Conservation (phyloP, 805 yeast species). For the Starmera pachycereana region DNA sequence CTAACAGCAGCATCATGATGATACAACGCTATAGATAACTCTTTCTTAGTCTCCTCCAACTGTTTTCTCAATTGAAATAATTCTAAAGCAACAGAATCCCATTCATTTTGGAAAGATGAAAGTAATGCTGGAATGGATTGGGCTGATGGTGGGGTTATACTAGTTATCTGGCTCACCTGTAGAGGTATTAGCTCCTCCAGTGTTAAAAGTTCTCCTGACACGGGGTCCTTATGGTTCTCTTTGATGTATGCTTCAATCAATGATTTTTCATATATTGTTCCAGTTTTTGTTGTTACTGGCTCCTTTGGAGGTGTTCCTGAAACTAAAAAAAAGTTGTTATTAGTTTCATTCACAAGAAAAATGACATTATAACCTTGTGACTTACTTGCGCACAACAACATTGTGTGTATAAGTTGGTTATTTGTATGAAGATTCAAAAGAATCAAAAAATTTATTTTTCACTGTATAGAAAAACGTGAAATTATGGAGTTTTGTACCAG, state of each 20-base stretch:
- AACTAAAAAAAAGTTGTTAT: conserved; percentile 18
- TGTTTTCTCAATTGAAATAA: conserved; percentile 68
- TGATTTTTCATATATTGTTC: conserved; percentile 56
- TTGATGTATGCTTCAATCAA: conserved; percentile 52
- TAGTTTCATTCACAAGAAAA: no score
- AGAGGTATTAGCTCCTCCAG: conserved; percentile 47
- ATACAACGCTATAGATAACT: conserved; percentile 67
- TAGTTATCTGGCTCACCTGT: conserved; percentile 21
- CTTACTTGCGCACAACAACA: not conserved
- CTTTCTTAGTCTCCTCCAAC: conserved; percentile 53
- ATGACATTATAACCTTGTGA: not conserved
- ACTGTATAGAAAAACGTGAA: no score
- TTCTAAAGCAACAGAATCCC: conserved; percentile 83
- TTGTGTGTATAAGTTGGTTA: not conserved
- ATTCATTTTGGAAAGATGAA: conserved; percentile 72
- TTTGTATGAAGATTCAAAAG: no score
- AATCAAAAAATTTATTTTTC: no score
- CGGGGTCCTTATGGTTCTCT: conserved; percentile 67
- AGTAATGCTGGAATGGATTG: conserved; percentile 74
- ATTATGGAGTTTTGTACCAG: no score
- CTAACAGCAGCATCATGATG: conserved; percentile 86
- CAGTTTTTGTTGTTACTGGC: conserved; percentile 67
- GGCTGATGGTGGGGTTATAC: conserved; percentile 33
- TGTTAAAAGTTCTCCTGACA: conserved; percentile 50
- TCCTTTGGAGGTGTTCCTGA: conserved; percentile 62